Evolutionary conservation across 176 grass and related monocot species (phyloP).

Genomic region (Elaeis guineensis): DNA sequence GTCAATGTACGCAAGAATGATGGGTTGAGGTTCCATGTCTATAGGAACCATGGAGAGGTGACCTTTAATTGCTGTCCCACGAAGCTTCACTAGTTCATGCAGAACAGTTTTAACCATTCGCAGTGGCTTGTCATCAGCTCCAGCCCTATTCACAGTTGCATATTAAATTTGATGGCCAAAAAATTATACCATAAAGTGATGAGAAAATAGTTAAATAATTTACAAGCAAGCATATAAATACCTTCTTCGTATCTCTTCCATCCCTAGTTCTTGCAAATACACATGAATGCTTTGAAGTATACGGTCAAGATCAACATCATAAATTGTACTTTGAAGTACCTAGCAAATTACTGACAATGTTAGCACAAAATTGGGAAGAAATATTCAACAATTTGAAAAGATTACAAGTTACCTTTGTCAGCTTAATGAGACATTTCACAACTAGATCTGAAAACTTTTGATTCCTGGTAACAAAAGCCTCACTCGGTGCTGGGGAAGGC

Average conservation of each 20-base stretch:
- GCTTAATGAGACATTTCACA: slow-evolving; percentile 95
- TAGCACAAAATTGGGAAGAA: too few species aligned
- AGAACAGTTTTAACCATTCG: slow-evolving; percentile 99
- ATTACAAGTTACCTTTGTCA: slow-evolving; percentile 65
- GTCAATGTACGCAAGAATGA: slow-evolving; percentile 98
- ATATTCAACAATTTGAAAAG: neutral
- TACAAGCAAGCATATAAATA: slow-evolving; percentile 16
- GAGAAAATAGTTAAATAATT: neutral
- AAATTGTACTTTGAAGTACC: slow-evolving; percentile 94
- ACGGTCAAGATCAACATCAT: slow-evolving; percentile 89
- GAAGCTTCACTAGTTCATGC: slow-evolving; percentile 98
- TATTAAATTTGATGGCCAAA: too few species aligned
- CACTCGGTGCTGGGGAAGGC: slow-evolving; percentile 51
- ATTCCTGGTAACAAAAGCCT: slow-evolving; percentile 70
- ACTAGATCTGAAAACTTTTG: slow-evolving; percentile 99
- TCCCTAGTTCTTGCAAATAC: slow-evolving; percentile 95
- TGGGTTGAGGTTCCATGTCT: slow-evolving; percentile 94
- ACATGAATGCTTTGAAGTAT: slow-evolving; percentile 98
- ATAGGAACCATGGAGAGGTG: slow-evolving; percentile 99
- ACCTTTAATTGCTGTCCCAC: slow-evolving; percentile 95
- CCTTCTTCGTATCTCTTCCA: slow-evolving; percentile 99
- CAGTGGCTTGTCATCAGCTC: slow-evolving; percentile 95
- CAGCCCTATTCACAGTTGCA: slow-evolving; percentile 38
- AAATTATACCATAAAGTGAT: neutral
- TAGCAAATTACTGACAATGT: slow-evolving; percentile 23